These are phyloP conservation scores for Fraxinus angustifolia DNA, from an alignment of 305 asterid species.

Conservation along the genomic window DNA sequence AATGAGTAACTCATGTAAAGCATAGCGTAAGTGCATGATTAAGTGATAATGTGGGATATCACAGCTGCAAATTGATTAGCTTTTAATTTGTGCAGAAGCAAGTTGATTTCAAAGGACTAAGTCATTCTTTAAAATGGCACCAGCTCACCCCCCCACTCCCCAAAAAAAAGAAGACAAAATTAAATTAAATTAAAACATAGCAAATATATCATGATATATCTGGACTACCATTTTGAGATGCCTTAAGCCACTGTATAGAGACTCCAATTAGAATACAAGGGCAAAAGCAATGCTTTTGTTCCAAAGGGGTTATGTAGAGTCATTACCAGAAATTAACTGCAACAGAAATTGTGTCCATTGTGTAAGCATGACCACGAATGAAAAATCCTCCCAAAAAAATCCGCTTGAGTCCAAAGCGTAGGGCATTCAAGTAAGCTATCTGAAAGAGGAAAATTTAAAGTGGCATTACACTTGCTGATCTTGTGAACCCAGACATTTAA, in stretches of 20 bases:
- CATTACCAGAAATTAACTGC: slow-evolving; percentile 80
- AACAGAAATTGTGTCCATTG: slow-evolving; percentile 92
- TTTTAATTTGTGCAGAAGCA: not conserved
- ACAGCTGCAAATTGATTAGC: not conserved
- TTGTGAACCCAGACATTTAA: not conserved
- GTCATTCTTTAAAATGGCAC: not conserved
- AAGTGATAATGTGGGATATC: not conserved
- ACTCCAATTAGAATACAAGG: not conserved
- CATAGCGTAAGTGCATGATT: not conserved
- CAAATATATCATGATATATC: not conserved
- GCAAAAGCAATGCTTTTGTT: not conserved
- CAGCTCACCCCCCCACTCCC: not conserved
- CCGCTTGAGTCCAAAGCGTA: slow-evolving; percentile 72
- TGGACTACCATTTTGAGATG: not conserved
- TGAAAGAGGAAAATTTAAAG: slow-evolving; percentile 23
- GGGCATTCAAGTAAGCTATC: slow-evolving; percentile 90
- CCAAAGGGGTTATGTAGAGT: slow-evolving; percentile 5
- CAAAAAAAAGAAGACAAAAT: not conserved
- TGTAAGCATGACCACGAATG: slow-evolving; percentile 77
- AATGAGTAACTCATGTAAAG: not conserved
- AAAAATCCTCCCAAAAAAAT: slow-evolving; percentile 89
- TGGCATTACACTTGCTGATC: not conserved
- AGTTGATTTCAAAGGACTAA: not conserved
- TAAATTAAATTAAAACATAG: not conserved
- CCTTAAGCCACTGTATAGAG: not conserved